Percentiles rank a stretch among this genome's conserved stretches.
Conservation (phyloP, 2,329 filamentous ascomycete genomes). For the Aspergillus luchuensis region DNA sequence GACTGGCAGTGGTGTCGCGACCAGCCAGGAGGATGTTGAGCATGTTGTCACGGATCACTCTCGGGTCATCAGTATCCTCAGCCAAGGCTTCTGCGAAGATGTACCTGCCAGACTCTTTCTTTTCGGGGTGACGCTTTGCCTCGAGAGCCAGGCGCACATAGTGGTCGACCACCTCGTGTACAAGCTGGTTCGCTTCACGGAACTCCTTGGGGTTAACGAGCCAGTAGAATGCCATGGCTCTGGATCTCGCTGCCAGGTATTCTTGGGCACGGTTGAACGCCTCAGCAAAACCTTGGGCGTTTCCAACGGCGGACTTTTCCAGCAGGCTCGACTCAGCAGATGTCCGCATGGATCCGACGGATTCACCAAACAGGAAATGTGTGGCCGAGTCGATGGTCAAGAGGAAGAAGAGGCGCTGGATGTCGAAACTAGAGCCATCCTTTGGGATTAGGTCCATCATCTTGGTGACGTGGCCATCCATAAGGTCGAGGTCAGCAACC, state of each 20-base stretch:
- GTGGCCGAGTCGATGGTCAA: conserved; percentile 83
- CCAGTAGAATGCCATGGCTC: conserved; percentile 41
- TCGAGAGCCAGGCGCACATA: conserved; percentile 50
- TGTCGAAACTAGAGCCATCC: conserved; percentile 59
- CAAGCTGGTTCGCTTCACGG: conserved; percentile 41
- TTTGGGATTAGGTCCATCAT: conserved; percentile 65
- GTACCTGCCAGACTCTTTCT: conserved; percentile 44
- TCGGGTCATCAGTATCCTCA: conserved; percentile 48
- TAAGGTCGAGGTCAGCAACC: conserved; percentile 68
- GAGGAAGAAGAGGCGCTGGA: conserved; percentile 76
- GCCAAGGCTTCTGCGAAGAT: conserved; percentile 54
- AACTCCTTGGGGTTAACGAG: conserved; percentile 44
- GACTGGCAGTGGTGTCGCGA: conserved; percentile 55
- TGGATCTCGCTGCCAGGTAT: conserved; percentile 32
- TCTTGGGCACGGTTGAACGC: conserved; percentile 41
- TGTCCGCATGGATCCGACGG: conserved; percentile 59
- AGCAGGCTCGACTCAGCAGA: conserved; percentile 53
- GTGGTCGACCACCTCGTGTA: conserved; percentile 53
- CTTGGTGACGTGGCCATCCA: conserved; percentile 74
- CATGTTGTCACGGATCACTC: conserved; percentile 51
- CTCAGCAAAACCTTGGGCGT: conserved; percentile 38
- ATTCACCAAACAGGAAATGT: conserved; percentile 79
- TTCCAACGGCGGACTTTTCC: conserved; percentile 39
- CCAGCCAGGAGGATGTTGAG: conserved; percentile 56
- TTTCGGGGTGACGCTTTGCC: conserved; percentile 21